These are phyloP conservation scores for Albifimbria verrucaria DNA, from an alignment of 2,329 filamentous ascomycete genomes.

Conservation along the genomic window DNA sequence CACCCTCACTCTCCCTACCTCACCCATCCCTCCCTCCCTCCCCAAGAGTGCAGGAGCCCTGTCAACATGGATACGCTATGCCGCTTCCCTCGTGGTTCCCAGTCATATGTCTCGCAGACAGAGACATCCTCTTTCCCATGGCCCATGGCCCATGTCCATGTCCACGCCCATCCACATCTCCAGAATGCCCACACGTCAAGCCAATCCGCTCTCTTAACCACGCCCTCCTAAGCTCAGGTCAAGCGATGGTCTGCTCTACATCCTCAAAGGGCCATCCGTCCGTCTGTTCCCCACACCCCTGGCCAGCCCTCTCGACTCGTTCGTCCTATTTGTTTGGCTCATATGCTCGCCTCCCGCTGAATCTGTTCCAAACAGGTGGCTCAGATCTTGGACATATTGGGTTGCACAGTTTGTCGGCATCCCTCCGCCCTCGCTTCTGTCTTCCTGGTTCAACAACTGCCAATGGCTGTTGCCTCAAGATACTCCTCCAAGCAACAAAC, in stretches of 20 bases:
- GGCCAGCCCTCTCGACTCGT: slow-evolving; percentile 15
- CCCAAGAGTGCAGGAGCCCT: slow-evolving; percentile 5
- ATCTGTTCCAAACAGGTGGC: slow-evolving; percentile 32
- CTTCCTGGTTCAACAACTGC: no score
- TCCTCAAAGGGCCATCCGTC: slow-evolving; percentile 9
- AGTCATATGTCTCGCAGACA: slow-evolving; percentile 9
- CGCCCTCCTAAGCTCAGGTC: slow-evolving; percentile 1
- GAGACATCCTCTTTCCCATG: slow-evolving; percentile 10
- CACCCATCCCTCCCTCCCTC: slow-evolving; percentile 12
- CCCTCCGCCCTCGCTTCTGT: slow-evolving; percentile 24
- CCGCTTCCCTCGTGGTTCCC: slow-evolving; percentile 1
- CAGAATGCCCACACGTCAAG: neutral
- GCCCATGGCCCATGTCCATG: neutral
- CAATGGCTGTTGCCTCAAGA: neutral
- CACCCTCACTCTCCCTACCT: slow-evolving; percentile 5
- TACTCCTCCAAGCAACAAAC: neutral
- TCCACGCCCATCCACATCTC: neutral
- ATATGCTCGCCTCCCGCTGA: slow-evolving; percentile 27
- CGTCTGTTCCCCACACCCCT: slow-evolving; percentile 20
- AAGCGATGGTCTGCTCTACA: slow-evolving; percentile 15
- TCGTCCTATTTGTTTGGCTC: slow-evolving; percentile 19
- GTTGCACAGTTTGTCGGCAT: slow-evolving; percentile 30
- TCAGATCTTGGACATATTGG: slow-evolving; percentile 32
- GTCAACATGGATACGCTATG: slow-evolving; percentile 3
- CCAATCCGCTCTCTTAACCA: neutral